phyloP scores from a whole-genome alignment of 495 filamentous ascomycete species.

The Hypoxylon perforatum region DNA sequence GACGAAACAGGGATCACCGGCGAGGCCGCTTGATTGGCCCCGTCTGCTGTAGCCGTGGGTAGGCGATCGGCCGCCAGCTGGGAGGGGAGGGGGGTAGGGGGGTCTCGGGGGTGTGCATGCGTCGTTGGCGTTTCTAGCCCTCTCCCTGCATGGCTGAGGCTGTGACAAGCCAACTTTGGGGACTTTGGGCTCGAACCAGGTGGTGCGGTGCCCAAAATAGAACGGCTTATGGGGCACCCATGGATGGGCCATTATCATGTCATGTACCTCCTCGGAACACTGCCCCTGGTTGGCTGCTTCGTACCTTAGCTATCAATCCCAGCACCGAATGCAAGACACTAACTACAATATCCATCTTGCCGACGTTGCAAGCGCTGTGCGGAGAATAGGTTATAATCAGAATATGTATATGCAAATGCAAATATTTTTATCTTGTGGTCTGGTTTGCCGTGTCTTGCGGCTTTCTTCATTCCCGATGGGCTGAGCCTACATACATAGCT shows the following conservation, averaged over 20 bases:
- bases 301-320: constrained; percentile 10
- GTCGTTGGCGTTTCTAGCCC: constrained; percentile 33
- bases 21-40: constrained; percentile 18
- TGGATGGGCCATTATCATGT: too few species aligned
- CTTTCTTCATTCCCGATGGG: constrained; percentile 18
- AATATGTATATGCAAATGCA: not conserved
- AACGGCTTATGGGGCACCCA: constrained; percentile 23
- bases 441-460: constrained; percentile 20
- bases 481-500: too few species aligned
- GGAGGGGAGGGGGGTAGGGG: too few species aligned
- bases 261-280: constrained; percentile 12
- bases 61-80: constrained; percentile 10
- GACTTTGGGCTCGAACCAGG: constrained; percentile 21
- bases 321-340: constrained; percentile 12
- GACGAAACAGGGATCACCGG: constrained; percentile 32
- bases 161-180: constrained; percentile 14
- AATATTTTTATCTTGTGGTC: constrained; percentile 30
- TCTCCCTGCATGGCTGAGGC: constrained; percentile 40
- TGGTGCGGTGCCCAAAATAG: constrained; percentile 26
- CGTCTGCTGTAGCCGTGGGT: not conserved
- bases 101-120: constrained; percentile 14
- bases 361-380: constrained; percentile 15
- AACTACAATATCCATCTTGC: constrained; percentile 23
- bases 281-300: constrained; percentile 25
- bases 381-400: constrained; percentile 2